Conservation (phyloP, 2,329 filamentous ascomycete genomes). For the Verticillium dahliae region DNA sequence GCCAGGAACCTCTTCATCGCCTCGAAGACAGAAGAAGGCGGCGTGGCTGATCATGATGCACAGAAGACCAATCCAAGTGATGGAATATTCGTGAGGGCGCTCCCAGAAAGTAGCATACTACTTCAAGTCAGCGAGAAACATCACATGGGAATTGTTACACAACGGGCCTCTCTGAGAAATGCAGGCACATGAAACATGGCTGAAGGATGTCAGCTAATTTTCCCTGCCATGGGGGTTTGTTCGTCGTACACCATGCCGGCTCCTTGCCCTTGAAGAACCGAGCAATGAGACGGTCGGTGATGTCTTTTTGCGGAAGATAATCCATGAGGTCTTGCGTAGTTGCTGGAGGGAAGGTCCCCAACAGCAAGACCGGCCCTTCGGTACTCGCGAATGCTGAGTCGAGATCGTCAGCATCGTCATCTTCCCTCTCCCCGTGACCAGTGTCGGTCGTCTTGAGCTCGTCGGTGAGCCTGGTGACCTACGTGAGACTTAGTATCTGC, state of each 20-base stretch:
- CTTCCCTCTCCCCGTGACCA: slow-evolving; percentile 12
- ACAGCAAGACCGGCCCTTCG: slow-evolving; percentile 16
- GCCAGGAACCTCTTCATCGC: slow-evolving; percentile 12
- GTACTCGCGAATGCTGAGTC: slow-evolving; percentile 8
- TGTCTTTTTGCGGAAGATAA: slow-evolving; percentile 15
- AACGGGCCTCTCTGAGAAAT: slow-evolving; percentile 14
- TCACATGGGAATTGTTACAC: neutral
- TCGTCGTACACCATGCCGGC: slow-evolving; percentile 13
- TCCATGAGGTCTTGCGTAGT: slow-evolving; percentile 11
- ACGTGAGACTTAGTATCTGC: neutral
- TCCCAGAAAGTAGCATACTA: slow-evolving; percentile 23
- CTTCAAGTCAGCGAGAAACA: slow-evolving; percentile 3
- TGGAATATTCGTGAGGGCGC: slow-evolving; percentile 9
- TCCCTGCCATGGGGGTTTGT: no score
- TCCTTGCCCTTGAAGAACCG: slow-evolving; percentile 21
- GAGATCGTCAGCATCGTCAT: slow-evolving; percentile 9
- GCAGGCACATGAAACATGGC: slow-evolving; percentile 22
- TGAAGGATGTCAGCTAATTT: neutral
- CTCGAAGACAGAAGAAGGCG: slow-evolving; percentile 16
- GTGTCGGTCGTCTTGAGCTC: slow-evolving; percentile 11
- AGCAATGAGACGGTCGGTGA: slow-evolving; percentile 18
- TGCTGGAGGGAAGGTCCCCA: slow-evolving; percentile 15
- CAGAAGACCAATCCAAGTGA: slow-evolving; percentile 22
- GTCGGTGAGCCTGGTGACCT: slow-evolving; percentile 15
- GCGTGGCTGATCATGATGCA: slow-evolving; percentile 23